Base-by-base conservation (phyloP, 805 yeast species). In the Ogataea pini region DNA sequence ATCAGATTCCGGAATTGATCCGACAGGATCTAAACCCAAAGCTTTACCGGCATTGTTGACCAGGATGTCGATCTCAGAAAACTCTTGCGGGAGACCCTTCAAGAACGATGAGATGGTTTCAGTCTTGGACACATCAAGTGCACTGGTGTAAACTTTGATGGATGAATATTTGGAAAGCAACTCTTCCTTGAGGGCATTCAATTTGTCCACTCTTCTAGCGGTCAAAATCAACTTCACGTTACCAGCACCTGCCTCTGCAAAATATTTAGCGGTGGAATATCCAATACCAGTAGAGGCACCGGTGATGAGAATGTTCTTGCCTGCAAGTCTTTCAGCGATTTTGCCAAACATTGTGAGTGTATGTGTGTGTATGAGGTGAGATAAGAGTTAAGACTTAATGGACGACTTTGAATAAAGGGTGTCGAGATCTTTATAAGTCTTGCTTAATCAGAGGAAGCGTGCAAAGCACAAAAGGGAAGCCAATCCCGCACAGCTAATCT, bases 251-350 rank as follows among this genome's bases (percentile, higher is more conserved):
- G 81, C 81, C 38, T 73, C 82, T 36, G 96, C 94, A 56, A 89
- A 82, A 64, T 91, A 96, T 40, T 76, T 68, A 13, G 97, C 98
- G 9, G 97, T 90, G 46, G 96, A 94, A 56, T 81, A 82, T 10
- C 98, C 99, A 60, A 92, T 92, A 47, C 98, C 98, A 13, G 96
- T 83, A 20, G 96, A 88, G 7, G 98, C 98, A 53, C 98, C 98
- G n/a, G 98, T 89, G 60, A 92, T 85, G 36, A 92, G 77, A 27
- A 89, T 77, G 16, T 83, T 81, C 64, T 92, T 91, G 42, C 86
- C 86, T 18, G 86, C 82, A 28, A 92, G 74, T 65, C 97, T 79
- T 64, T 84, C 83, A 36, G 91, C 88, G 45, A 96, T 94, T 51
- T 63, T 65, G 27, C 69, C 69, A 52, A 65, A 65, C 68, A 65